A percentile compares a stretch with the other conserved stretches of the same genome.
These are phyloP conservation scores for Marvania coccoides DNA, from an alignment of 139 green algal genomes.

Conservation along the genomic window DNA sequence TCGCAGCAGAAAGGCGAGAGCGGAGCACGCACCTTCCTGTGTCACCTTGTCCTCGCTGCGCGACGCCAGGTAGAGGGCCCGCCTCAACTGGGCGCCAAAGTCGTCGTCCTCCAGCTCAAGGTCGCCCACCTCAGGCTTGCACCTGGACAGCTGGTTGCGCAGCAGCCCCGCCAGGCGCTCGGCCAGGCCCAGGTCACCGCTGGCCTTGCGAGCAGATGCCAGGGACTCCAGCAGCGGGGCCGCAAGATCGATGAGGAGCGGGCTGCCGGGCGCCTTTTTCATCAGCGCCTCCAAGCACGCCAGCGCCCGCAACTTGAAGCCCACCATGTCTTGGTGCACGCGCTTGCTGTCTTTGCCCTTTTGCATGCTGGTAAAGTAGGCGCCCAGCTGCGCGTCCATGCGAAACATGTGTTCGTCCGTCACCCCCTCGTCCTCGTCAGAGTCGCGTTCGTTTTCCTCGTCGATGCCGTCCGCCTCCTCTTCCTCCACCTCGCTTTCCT, in stretches of 20 bases:
- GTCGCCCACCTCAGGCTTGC: conserved; percentile 4
- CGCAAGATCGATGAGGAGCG: conserved; percentile 35
- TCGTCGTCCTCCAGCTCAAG: conserved; percentile 2
- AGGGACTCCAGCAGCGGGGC: conserved; percentile 46
- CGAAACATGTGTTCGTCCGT: conserved; percentile 66
- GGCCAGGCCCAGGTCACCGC: conserved; percentile 26
- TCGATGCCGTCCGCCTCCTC: neutral
- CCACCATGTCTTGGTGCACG: conserved; percentile 40
- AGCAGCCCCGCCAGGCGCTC: conserved; percentile 42
- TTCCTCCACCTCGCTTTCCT: neutral
- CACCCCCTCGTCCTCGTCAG: conserved; percentile 2
- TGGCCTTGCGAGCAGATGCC: conserved; percentile 9
- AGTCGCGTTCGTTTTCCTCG: neutral
- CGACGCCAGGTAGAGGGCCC: conserved; percentile 47
- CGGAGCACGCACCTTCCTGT: conserved; percentile 6
- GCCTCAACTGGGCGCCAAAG: conserved; percentile 6
- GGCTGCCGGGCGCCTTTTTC: conserved; percentile 44
- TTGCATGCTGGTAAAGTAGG: conserved; percentile 34
- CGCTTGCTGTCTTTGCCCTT: conserved; percentile 19
- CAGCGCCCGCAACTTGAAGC: conserved; percentile 60
- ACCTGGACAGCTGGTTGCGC: conserved; percentile 22
- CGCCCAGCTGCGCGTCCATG: conserved; percentile 63
- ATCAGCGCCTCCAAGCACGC: conserved; percentile 54
- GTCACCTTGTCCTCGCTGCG: conserved; percentile 25
- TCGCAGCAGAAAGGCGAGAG: conserved; percentile 28